Percentiles rank a stretch among this genome's conserved stretches.
Conservation (phyloP, 495 filamentous ascomycete species). For the Cladorrhinum samala region DNA sequence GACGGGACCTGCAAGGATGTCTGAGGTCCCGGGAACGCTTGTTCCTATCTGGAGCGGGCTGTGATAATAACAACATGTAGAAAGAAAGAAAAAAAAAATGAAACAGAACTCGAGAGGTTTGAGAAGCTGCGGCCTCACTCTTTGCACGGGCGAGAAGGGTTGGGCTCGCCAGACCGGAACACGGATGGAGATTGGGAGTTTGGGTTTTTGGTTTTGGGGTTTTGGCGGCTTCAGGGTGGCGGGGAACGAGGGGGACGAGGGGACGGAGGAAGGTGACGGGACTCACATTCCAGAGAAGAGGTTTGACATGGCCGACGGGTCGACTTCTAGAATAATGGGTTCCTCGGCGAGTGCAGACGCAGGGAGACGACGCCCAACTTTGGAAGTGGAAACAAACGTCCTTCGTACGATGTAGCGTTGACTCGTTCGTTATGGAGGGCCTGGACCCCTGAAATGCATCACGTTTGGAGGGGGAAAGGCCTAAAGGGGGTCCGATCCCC, state of each 20-base stretch:
- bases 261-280: no score
- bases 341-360: not conserved
- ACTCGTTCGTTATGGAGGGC: not conserved
- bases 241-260: slow-evolving; percentile 11
- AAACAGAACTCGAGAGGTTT: not conserved
- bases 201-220: not conserved
- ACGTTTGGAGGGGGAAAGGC: not conserved
- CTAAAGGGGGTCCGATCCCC: not conserved
- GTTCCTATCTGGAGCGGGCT: not conserved
- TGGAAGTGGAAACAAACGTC: slow-evolving; percentile 1
- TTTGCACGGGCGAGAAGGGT: not conserved
- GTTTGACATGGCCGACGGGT: slow-evolving; percentile 63
- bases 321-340: not conserved
- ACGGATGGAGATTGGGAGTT: not conserved
- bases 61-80: no score
- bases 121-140: slow-evolving; percentile 14
- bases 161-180: not conserved
- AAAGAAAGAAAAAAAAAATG: not conserved
- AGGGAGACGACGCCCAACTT: not conserved
- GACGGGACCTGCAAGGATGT: not conserved
- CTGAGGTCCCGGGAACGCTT: not conserved
- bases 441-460: slow-evolving; percentile 3
- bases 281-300: slow-evolving; percentile 79
- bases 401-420: slow-evolving; percentile 6
- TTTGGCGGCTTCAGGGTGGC: slow-evolving; percentile 7